Evolutionary conservation across 768 basidiomycete genomes (phyloP).

Genomic region (Russula earlei): DNA sequence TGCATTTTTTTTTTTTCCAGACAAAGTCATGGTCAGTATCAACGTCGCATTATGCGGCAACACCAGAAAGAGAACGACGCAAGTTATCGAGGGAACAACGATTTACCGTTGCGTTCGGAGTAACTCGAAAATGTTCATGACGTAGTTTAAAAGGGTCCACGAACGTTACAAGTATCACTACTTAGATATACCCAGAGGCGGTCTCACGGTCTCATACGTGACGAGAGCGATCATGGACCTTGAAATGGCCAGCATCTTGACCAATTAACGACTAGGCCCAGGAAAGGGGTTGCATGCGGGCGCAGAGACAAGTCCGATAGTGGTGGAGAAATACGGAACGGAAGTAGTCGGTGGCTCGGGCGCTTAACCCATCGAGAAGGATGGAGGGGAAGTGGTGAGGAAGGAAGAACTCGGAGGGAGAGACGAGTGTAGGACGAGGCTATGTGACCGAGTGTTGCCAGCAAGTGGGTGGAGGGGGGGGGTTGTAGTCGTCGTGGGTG

Average conservation of each 20-base stretch:
- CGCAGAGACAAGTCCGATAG: conserved; percentile 11
- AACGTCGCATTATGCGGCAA: neutral
- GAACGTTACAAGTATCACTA: too few species aligned
- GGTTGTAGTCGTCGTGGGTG: neutral
- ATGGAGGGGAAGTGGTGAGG: neutral
- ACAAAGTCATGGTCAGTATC: neutral
- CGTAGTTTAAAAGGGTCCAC: too few species aligned
- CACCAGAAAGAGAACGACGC: too few species aligned
- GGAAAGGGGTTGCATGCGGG: neutral
- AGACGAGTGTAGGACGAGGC: neutral
- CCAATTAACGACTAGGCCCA: too few species aligned
- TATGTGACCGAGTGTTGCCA: too few species aligned
- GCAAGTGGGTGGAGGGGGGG: neutral
- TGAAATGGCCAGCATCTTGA: too few species aligned
- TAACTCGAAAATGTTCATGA: too few species aligned
- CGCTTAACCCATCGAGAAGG: neutral
- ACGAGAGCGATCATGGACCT: too few species aligned
- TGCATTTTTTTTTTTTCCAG: too few species aligned
- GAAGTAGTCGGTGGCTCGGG: neutral
- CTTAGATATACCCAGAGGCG: too few species aligned
- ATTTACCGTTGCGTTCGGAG: too few species aligned
- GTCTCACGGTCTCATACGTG: too few species aligned
- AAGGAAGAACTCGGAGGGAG: neutral
- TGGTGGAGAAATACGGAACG: neutral
- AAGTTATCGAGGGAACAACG: neutral